These are phyloP conservation scores for Elongisporangium undulatum DNA, from an alignment of 352 stramenopile species.

Conservation along the genomic window DNA sequence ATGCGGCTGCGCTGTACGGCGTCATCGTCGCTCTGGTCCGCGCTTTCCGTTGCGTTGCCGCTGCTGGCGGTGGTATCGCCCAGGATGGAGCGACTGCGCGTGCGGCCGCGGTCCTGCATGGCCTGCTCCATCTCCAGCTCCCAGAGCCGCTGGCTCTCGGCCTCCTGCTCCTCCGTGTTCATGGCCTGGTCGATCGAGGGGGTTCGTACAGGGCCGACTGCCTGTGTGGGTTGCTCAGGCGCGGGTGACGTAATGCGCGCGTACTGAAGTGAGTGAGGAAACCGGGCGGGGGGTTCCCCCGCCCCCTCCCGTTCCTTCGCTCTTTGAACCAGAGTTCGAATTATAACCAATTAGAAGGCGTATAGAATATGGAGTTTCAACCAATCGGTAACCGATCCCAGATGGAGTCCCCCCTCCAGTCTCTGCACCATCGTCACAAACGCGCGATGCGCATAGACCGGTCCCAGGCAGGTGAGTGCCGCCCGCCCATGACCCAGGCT, in stretches of 20 bases:
- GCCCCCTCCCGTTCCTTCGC: not conserved
- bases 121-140: constrained; percentile 81
- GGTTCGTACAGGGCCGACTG: not conserved
- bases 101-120: constrained; percentile 65
- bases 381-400: not conserved
- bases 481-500: not conserved
- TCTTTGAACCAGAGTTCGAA: not conserved
- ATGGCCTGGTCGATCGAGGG: not conserved
- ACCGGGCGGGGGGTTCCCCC: not conserved
- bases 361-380: not conserved
- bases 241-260: not conserved
- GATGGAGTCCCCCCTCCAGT: not conserved
- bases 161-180: constrained; percentile 34
- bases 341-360: not conserved
- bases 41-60: constrained; percentile 13
- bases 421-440: not conserved
- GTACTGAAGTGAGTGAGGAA: constrained; percentile 1
- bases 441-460: not conserved
- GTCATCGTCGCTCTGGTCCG: constrained; percentile 9
- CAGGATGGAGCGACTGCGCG: constrained; percentile 79
- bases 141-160: constrained; percentile 51
- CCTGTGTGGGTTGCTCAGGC: not conserved
- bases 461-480: not conserved
- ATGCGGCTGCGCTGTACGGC: not conserved
- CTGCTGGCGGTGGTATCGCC: constrained; percentile 38